Base-by-base conservation (phyloP, 1,284 basidiomycete species). In the Boletus smithii region DNA sequence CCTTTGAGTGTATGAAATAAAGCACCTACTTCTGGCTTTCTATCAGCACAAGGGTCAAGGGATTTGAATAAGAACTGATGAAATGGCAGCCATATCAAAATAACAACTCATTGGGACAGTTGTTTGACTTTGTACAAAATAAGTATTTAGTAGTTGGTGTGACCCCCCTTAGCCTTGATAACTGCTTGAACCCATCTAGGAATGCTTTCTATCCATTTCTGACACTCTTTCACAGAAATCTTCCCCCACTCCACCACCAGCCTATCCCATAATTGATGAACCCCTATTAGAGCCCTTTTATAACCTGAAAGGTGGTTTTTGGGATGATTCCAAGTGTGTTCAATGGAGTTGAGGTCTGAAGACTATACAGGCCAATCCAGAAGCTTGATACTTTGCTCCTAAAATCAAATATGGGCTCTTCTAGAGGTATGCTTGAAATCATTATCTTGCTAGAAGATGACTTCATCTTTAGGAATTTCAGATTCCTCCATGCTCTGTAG, bases 201-300 rank as follows among this genome's bases (percentile, higher is more conserved):
- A 33, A 43, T 43, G 13, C 42, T 43, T 22, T 43, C 6, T 35
- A 43, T 43, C 8, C n/a, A 35, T 6, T 29, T 35, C 26, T 43
- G 42, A 43, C 42, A 43, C 26, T 35, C 7, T 5, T 45, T 35
- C 22, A 18, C 18, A 36, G 22, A n/a, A 14, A 32, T 18, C 6
- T 32, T 45, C 8, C 17, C 37, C 44, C 30, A 45, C 44, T 38
- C 11, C 20, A 14, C 38, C 3, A 29, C 31, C 16, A 42, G 4
- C 5, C 30, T 48, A 5, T 43, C 14, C 23, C 18, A 43, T 10
- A 48, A 24, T 11, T 38, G n/a, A 29, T 42, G 3, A 46, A 46
- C 24, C 26, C 32, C 33, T 24, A 3, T 35, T 24, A 11, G 10
- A 24, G 20, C 27, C 4, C 26, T 40, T 9, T 27, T 4, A 29